Conservation (phyloP, 768 basidiomycete genomes). For the Solioccasus polychromus region DNA sequence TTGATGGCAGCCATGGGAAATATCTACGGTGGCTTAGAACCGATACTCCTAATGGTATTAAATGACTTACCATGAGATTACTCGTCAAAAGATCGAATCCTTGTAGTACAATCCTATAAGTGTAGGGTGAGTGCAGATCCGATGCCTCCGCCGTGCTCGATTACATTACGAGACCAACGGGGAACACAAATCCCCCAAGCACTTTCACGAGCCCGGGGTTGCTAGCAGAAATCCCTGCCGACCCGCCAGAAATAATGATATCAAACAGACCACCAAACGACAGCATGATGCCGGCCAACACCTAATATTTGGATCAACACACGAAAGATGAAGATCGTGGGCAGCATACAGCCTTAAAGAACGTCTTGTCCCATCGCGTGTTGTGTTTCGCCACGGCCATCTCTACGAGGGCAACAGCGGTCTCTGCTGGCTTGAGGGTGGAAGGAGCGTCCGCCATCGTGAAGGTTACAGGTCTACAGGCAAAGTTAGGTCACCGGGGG, state of each 20-base stretch:
- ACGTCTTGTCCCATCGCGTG: slow-evolving; percentile 56
- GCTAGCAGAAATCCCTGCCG: slow-evolving; percentile 42
- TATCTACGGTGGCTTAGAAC: slow-evolving; percentile 37
- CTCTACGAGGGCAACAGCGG: slow-evolving; percentile 56
- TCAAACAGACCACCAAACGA: slow-evolving; percentile 70
- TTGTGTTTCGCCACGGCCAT: slow-evolving; percentile 59
- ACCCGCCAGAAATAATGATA: slow-evolving; percentile 59
- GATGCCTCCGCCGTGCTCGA: slow-evolving; percentile 2
- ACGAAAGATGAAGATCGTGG: background rate
- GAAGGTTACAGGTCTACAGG: background rate
- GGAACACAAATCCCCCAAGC: slow-evolving; percentile 67
- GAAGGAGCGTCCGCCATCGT: slow-evolving; percentile 30
- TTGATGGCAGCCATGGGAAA: slow-evolving; percentile 69
- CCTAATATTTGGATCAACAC: slow-evolving; percentile 33
- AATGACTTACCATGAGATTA: slow-evolving; percentile 62
- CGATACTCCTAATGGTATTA: background rate
- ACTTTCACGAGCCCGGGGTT: slow-evolving; percentile 71
- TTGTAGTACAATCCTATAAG: slow-evolving; percentile 65
- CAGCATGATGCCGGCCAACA: slow-evolving; percentile 69
- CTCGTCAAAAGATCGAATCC: slow-evolving; percentile 71
- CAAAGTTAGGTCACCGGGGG: background rate
- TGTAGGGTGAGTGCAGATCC: background rate
- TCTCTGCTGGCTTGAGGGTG: slow-evolving; percentile 58
- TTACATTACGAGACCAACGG: slow-evolving; percentile 75
- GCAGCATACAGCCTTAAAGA: slow-evolving; percentile 65